These are phyloP conservation scores for Podospora pseudopauciseta DNA, from an alignment of 495 filamentous ascomycete species.

Conservation along the genomic window DNA sequence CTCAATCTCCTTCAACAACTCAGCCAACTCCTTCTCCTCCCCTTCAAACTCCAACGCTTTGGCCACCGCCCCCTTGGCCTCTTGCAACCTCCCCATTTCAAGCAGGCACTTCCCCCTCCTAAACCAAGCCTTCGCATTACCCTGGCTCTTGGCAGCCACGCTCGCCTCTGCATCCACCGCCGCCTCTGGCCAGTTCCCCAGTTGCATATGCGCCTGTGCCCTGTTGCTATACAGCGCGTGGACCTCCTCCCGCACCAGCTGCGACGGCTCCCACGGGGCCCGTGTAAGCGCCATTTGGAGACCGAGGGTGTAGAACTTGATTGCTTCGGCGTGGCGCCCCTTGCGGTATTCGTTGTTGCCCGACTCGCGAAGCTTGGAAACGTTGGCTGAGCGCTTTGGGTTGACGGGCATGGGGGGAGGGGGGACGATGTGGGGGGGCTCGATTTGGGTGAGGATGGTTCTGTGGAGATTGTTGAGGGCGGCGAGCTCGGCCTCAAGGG, in stretches of 20 bases:
- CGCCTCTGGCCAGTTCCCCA: constrained; percentile 75
- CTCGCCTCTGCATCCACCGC: constrained; percentile 78
- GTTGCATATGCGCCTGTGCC: constrained; percentile 82
- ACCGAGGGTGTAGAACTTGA: constrained; percentile 74
- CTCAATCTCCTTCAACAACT: constrained; percentile 68
- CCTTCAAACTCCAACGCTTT: constrained; percentile 81
- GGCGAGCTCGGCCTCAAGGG: constrained; percentile 62
- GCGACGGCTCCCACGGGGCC: constrained; percentile 81
- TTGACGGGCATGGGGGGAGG: constrained; percentile 78
- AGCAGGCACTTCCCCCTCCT: constrained; percentile 72
- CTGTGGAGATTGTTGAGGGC: constrained; percentile 73
- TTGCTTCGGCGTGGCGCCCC: constrained; percentile 65
- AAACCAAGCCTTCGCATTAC: constrained; percentile 95
- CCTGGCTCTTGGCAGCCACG: constrained; percentile 81
- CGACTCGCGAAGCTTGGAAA: constrained; percentile 84
- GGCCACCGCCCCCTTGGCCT: constrained; percentile 71
- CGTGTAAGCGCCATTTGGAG: constrained; percentile 82
- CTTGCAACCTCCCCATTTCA: constrained; percentile 86
- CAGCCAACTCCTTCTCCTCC: constrained; percentile 64
- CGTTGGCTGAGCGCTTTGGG: constrained; percentile 78
- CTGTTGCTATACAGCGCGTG: constrained; percentile 76
- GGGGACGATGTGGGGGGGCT: constrained; percentile 50
- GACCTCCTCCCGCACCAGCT: constrained; percentile 79
- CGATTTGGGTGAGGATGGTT: constrained; percentile 57
- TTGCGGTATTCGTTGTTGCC: constrained; percentile 83